These are phyloP conservation scores for Arthroderma sp. DNA, from an alignment of 2,329 filamentous ascomycete genomes.

Conservation along the genomic window DNA sequence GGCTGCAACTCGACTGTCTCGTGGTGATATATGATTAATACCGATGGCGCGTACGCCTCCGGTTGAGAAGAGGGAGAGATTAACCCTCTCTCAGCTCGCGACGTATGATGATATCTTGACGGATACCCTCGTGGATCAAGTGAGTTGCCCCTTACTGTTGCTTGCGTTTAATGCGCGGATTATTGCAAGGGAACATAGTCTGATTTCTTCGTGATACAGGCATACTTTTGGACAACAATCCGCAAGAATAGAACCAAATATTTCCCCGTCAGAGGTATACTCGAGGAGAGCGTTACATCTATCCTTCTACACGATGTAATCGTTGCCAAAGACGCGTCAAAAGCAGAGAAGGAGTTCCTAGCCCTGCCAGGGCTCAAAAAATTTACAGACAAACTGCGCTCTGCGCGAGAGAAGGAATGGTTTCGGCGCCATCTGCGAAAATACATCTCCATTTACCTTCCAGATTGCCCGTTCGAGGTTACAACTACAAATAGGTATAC, in stretches of 20 bases:
- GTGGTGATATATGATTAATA: slow-evolving; percentile 1
- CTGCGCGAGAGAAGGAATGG: slow-evolving; percentile 69
- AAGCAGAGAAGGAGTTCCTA: slow-evolving; percentile 62
- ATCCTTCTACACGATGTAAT: slow-evolving; percentile 56
- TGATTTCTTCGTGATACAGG: slow-evolving; percentile 39
- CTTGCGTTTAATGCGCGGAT: neutral
- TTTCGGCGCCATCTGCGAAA: slow-evolving; percentile 76
- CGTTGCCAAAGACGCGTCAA: slow-evolving; percentile 56
- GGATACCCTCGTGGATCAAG: slow-evolving; percentile 88
- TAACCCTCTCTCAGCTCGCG: slow-evolving; percentile 78
- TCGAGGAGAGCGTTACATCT: slow-evolving; percentile 49
- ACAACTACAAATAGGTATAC: slow-evolving; percentile 90
- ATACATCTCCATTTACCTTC: slow-evolving; percentile 84
- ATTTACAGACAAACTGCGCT: slow-evolving; percentile 56
- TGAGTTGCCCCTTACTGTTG: slow-evolving; percentile 40
- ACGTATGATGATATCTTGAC: slow-evolving; percentile 94
- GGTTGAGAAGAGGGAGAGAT: slow-evolving; percentile 46
- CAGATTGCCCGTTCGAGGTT: slow-evolving; percentile 91
- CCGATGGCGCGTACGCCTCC: slow-evolving; percentile 17
- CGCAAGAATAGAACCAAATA: slow-evolving; percentile 88
- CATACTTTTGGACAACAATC: slow-evolving; percentile 92
- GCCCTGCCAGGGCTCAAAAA: slow-evolving; percentile 60
- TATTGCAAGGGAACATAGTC: neutral
- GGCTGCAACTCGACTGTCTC: neutral
- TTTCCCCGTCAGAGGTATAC: slow-evolving; percentile 67